Percentiles rank a stretch among this genome's conserved stretches.
Conservation (phyloP, 148 eudicot genomes). For the Spergularia bocconei region DNA sequence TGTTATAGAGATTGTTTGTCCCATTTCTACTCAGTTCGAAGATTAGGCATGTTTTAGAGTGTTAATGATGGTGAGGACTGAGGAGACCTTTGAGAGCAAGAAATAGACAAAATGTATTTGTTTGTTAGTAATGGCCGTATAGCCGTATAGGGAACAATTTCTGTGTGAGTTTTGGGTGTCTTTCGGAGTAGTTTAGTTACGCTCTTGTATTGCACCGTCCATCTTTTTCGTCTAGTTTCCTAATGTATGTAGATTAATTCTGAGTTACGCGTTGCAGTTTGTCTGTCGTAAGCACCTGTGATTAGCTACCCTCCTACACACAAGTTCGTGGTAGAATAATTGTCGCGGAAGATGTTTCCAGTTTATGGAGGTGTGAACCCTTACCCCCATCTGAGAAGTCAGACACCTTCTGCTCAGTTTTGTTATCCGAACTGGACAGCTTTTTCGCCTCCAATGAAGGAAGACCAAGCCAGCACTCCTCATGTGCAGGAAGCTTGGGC, state of each 20-base stretch:
- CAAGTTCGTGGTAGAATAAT: background rate
- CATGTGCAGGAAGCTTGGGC: constrained; percentile 37
- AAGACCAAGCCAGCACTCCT: constrained; percentile 23
- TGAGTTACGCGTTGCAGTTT: background rate
- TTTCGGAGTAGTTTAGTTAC: background rate
- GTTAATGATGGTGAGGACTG: too few relatives aligned
- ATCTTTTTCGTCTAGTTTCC: background rate
- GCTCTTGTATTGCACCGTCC: background rate
- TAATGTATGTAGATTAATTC: background rate
- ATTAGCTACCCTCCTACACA: too few relatives aligned
- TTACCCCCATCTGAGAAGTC: constrained; percentile 35
- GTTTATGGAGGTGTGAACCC: constrained; percentile 29
- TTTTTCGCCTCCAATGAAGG: constrained; percentile 33
- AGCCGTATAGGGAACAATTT: too few relatives aligned
- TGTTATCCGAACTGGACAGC: constrained; percentile 34
- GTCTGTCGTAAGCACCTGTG: background rate
- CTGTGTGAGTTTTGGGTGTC: too few relatives aligned
- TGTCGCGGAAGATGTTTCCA: constrained; percentile 30
- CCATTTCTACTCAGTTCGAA: too few relatives aligned
- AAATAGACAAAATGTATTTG: too few relatives aligned
- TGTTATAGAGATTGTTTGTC: too few relatives aligned
- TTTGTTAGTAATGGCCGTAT: too few relatives aligned
- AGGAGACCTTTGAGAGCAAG: too few relatives aligned
- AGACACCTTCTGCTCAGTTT: constrained; percentile 28
- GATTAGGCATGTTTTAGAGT: too few relatives aligned